These are phyloP conservation scores for Leishmania mexicana DNA, from an alignment of 208 protist genomes.

Conservation along the genomic window DNA sequence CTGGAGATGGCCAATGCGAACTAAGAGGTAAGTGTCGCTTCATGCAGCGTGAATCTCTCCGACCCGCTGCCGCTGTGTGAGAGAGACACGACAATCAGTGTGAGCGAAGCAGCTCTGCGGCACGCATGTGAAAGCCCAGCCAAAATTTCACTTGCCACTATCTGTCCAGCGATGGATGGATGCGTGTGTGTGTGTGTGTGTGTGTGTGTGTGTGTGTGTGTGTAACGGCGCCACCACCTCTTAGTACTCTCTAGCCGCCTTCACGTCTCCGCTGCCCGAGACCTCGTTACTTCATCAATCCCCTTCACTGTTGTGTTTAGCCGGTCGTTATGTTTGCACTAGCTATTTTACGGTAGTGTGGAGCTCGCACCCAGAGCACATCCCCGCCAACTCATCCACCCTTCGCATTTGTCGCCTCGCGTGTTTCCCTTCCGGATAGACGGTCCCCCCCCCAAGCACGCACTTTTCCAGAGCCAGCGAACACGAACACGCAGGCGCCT, in stretches of 20 bases:
- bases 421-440: not conserved
- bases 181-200: not conserved
- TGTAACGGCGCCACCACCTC: no score
- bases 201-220: no score
- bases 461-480: not conserved
- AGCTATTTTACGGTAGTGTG: not conserved
- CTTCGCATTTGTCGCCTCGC: not conserved
- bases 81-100: not conserved
- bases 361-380: not conserved
- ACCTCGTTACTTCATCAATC: no score
- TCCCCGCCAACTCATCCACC: no score
- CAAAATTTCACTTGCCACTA: not conserved
- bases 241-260: no score
- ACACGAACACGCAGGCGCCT: not conserved
- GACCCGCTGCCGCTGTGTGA: slow-evolving; percentile 15
- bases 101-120: not conserved
- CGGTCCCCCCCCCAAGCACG: not conserved
- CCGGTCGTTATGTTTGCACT: not conserved
- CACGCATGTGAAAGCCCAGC: not conserved
- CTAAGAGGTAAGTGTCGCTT: not conserved
- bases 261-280: no score
- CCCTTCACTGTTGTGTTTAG: not conserved
- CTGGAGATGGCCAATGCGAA: slow-evolving; percentile 4
- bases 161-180: not conserved
- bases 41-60: not conserved